These are phyloP conservation scores for Xylariaceae sp. DNA, from an alignment of 2,329 filamentous ascomycete species.

Conservation along the genomic window DNA sequence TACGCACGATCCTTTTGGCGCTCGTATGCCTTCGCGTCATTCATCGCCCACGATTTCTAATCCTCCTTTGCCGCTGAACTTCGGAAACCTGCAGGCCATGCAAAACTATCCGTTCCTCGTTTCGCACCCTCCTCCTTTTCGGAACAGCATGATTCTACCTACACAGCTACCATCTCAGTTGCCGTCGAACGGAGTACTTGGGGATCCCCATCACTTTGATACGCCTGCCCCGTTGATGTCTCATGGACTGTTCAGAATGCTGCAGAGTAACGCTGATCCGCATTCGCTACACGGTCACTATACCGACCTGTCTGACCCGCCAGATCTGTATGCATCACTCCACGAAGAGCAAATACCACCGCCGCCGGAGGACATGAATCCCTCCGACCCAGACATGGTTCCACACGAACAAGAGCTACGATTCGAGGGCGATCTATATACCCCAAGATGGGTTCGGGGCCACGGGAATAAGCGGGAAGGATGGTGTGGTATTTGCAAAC, in stretches of 20 bases:
- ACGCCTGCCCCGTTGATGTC: conserved; percentile 62
- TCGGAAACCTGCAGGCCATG: conserved; percentile 51
- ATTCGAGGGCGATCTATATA: conserved; percentile 79
- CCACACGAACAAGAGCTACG: conserved; percentile 76
- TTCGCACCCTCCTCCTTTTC: conserved; percentile 48
- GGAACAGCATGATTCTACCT: conserved; percentile 58
- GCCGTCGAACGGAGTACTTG: conserved; percentile 46
- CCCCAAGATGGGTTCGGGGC: conserved; percentile 77
- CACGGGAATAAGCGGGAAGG: conserved; percentile 85
- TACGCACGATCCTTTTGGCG: conserved; percentile 55
- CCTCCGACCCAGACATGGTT: conserved; percentile 67
- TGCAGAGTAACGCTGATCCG: conserved; percentile 70
- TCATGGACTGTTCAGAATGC: conserved; percentile 68
- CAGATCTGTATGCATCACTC: conserved; percentile 72
- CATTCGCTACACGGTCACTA: conserved; percentile 66
- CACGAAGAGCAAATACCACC: conserved; percentile 70
- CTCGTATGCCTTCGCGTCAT: conserved; percentile 52
- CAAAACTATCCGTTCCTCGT: conserved; percentile 55
- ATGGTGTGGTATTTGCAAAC: conserved; percentile 87
- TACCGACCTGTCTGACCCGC: conserved; percentile 68
- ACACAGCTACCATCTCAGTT: conserved; percentile 44
- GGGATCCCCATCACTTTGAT: conserved; percentile 52
- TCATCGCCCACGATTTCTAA: conserved; percentile 47
- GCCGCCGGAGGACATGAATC: conserved; percentile 77
- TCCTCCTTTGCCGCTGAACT: conserved; percentile 49